A percentile compares a stretch with the other conserved stretches of the same genome.
Conservation (phyloP, 2,329 filamentous ascomycete genomes). For the Byssochlamys sp. region DNA sequence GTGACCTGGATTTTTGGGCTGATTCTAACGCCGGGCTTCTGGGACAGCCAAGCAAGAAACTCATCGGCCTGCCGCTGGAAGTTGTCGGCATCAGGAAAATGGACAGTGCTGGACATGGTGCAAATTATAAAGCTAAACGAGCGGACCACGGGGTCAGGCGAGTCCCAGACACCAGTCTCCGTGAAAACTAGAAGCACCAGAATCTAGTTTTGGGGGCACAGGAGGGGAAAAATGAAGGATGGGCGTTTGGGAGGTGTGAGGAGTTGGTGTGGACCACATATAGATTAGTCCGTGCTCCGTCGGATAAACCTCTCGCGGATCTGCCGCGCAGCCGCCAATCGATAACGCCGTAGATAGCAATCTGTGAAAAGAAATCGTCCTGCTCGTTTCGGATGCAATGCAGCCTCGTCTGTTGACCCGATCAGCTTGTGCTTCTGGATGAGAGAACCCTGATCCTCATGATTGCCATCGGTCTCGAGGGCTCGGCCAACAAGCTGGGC, state of each 20-base stretch:
- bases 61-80: constrained; percentile 39
- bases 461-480: constrained; percentile 70
- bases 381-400: neutral
- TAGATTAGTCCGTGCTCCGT: constrained; percentile 9
- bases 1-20: constrained; percentile 49
- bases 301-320: constrained; percentile 9
- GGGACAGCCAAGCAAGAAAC: constrained; percentile 51
- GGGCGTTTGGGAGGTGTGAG: constrained; percentile 5
- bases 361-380: constrained; percentile 9
- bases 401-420: neutral
- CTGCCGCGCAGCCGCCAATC: constrained; percentile 13
- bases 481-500: constrained; percentile 94
- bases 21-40: constrained; percentile 43
- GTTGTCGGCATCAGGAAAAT: constrained; percentile 25
- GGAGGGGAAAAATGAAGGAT: neutral
- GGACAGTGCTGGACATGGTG: constrained; percentile 26
- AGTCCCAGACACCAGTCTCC: constrained; percentile 1
- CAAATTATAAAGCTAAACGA: constrained; percentile 7
- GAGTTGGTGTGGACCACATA: constrained; percentile 11
- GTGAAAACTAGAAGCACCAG: constrained; percentile 5
- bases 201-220: neutral
- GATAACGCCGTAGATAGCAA: constrained; percentile 20
- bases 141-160: neutral
- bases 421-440: neutral
- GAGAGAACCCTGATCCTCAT: constrained; percentile 27